These are phyloP conservation scores for Spongispora temasekensis DNA, from an alignment of 1,284 basidiomycete species.

Conservation along the genomic window DNA sequence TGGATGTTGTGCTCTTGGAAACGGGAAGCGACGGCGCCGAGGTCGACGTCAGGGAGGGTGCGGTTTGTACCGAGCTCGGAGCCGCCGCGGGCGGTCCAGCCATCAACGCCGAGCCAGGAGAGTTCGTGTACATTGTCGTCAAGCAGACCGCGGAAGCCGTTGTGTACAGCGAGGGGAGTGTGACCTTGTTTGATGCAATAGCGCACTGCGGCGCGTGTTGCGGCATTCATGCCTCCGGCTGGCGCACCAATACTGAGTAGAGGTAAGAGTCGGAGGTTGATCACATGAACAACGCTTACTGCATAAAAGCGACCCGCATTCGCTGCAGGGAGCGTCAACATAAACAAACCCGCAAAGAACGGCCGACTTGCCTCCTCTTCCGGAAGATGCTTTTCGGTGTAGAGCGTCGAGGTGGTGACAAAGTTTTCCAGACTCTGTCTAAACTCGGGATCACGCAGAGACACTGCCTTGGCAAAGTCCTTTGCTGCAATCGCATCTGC, in stretches of 20 bases:
- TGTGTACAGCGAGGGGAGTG: conserved; percentile 88
- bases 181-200: conserved; percentile 94
- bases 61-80: conserved; percentile 98
- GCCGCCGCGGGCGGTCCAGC: conserved; percentile 96
- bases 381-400: conserved; percentile 62
- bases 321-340: conserved; percentile 46
- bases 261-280: not conserved
- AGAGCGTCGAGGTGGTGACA: conserved; percentile 67
- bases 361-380: conserved; percentile 50
- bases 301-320: conserved; percentile 89
- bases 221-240: conserved; percentile 98
- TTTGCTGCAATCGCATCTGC: conserved; percentile 80
- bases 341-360: conserved; percentile 3
- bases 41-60: conserved; percentile 79
- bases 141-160: conserved; percentile 93
- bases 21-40: conserved; percentile 85
- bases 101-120: conserved; percentile 97
- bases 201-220: conserved; percentile 91
- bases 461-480: conserved; percentile 88
- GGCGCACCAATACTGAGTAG: conserved; percentile 85
- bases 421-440: conserved; percentile 86
- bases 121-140: conserved; percentile 87
- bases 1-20: conserved; percentile 88
- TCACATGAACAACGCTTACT: conserved; percentile 55
- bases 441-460: conserved; percentile 91